Evolutionary conservation across 441 rosid species (phyloP), one percentile per base, ranked within the genome.

Genomic region (Lepidium campestre): DNA sequence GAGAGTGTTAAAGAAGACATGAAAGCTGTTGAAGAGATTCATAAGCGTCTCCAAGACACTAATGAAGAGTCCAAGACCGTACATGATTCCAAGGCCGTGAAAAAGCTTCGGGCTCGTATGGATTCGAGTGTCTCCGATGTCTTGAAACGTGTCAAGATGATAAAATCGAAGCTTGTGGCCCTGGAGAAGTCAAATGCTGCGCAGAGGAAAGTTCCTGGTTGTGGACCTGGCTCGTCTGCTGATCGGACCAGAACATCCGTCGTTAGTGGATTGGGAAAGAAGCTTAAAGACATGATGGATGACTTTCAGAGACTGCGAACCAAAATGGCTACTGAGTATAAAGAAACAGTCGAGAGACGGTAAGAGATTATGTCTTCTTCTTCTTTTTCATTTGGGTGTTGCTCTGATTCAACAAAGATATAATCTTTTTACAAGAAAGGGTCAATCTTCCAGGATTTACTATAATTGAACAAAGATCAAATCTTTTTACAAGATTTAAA

Each of bases 171-270:
- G 75, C 86, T 80, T 0, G 83, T 79, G 57, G 87, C 82, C 11
- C 66, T 81, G 15, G 85, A 83, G 72, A 69, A 64, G 54, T 84
- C 88, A 4, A 84, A 84, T 48, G 79, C 55, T 25, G 80, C 80
- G 10, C 74, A 81, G 36, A 62, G 86, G 37, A 80, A 67, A 41
- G 68, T 76, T 46, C 61, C 83, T 22, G 84, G 86, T 6, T 81
- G 86, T 42, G 88, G 84, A 10, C 80, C 83, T 29, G 84, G 88
- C 18, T 82, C 86, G 1, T 81, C 86, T 2, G 80, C 79, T 3
- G 86, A 84, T 57, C 66, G 86, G 29, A 84, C 88, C 31, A 73
- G 88, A 73, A 84, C 84, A 22, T 80, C 82, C 0, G 84, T 80
- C 9, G 88, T 82, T 25, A 74, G 77, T 57, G 86, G 88, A 6